Base-by-base conservation (phyloP, 2,329 filamentous ascomycete genomes). In the Fusarium multiceps region DNA sequence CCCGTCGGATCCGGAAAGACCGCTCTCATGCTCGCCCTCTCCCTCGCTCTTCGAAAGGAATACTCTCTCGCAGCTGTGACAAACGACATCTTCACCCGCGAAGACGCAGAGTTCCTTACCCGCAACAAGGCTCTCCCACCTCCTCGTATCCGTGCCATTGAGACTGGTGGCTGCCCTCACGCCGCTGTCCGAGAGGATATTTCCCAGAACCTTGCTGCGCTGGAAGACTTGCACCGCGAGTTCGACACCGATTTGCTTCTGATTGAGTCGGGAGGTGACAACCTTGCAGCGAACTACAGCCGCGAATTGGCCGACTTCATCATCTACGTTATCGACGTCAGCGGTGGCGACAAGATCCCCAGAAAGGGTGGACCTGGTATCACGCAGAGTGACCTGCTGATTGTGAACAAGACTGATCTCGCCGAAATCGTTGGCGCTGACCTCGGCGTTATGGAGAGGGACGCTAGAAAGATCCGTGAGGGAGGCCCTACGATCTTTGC, bases 121-220 rank as follows among this genome's bases (percentile, higher is more conserved):
- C 90, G 90, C 60, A 87, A 98, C 86, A 87, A 88, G 71, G 96
- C 96, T 8, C 90, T 98, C 0, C 92, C 94, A 0, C 87, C 94
- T 7, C 81, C 87, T 28, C 93, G 95, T 64, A 98, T 98, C 83
- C 89, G 92, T 66, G 96, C 96, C 77, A 98, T 99, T 81, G 96
- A 99, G 83, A 99, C 96, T 4, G 96, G 96, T 72, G 96, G 96
- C 14, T 98, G 96, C 78, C 96, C 96, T 0, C 96, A 99, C 83
- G 96, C 96, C 65, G 96, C 96, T 41, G 96, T 98, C 63, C 93
- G 96, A 72, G 96, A 99, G 85, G 96, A 99, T 82, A 98, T 99
- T 76, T 93, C 90, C 40, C 90, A 93, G 72, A 99, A 99, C 83
- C 90, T 99, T 6, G 92, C 94, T 58, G 96, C 95, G 0, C 88